These are phyloP conservation scores for Fusarium nanum DNA, from an alignment of 2,329 filamentous ascomycete species.

Conservation along the genomic window DNA sequence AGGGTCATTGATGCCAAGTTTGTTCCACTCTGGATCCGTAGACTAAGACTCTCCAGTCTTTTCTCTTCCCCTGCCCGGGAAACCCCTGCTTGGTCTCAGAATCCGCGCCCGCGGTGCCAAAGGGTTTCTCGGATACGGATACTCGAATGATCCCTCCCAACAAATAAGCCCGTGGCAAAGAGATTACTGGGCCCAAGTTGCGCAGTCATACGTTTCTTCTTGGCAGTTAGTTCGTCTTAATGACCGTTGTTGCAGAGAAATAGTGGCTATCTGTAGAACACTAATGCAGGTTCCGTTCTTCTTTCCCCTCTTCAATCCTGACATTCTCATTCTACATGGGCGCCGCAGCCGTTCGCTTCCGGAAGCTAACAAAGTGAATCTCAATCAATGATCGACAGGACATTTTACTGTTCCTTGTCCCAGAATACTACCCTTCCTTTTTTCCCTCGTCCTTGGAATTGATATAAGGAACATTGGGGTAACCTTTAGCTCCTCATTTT, in stretches of 20 bases:
- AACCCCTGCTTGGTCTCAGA: neutral
- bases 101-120: neutral
- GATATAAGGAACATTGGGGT: conserved; percentile 32
- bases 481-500: neutral
- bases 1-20: conserved; percentile 4
- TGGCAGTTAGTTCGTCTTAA: neutral
- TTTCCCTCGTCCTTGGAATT: neutral
- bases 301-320: neutral
- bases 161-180: neutral
- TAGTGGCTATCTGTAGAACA: neutral
- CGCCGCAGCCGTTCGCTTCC: neutral
- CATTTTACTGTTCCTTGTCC: neutral
- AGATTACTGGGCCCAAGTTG: neutral
- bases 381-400: conserved; percentile 25
- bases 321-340: neutral
- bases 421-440: neutral
- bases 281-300: conserved; percentile 27
- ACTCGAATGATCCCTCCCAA: conserved; percentile 3
- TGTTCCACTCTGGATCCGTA: conserved; percentile 10
- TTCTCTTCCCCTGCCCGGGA: neutral
- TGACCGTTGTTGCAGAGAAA: conserved; percentile 4
- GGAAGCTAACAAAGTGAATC: neutral
- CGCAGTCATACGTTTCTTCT: conserved; percentile 1
- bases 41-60: neutral
- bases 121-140: neutral